Evolutionary conservation across 1,284 basidiomycete species (phyloP).

Genomic region (Salmacisia buchloeana): DNA sequence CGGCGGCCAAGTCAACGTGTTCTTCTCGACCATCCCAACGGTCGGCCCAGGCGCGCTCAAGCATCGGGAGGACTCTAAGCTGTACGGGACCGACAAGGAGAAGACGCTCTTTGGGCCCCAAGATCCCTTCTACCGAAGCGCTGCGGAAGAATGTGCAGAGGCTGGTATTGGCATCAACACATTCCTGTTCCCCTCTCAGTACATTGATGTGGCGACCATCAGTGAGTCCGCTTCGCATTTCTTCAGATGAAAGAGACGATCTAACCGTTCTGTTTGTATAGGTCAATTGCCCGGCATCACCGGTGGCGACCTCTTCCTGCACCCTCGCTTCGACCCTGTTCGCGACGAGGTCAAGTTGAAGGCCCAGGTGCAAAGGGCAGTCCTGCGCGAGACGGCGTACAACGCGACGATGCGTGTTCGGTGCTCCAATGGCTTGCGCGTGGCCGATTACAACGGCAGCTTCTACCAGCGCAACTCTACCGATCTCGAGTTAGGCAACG

Average conservation of each 20-base stretch:
- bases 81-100: slow-evolving; percentile 89
- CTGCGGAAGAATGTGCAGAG: slow-evolving; percentile 81
- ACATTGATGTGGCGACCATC: slow-evolving; percentile 82
- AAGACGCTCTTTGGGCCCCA: slow-evolving; percentile 70
- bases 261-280: slow-evolving; percentile 2
- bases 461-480: slow-evolving; percentile 71
- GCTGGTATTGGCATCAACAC: slow-evolving; percentile 84
- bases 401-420: slow-evolving; percentile 77
- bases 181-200: slow-evolving; percentile 77
- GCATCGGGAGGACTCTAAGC: slow-evolving; percentile 62
- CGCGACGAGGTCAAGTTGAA: slow-evolving; percentile 66
- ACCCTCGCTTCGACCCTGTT: slow-evolving; percentile 74
- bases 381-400: slow-evolving; percentile 71
- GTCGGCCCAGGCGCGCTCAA: slow-evolving; percentile 69
- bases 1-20: slow-evolving; percentile 81
- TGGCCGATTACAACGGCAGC: slow-evolving; percentile 71
- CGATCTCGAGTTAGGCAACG: slow-evolving; percentile 72
- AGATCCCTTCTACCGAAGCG: slow-evolving; percentile 69
- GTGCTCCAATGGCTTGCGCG: slow-evolving; percentile 75
- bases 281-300: slow-evolving; percentile 64
- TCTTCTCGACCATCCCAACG: slow-evolving; percentile 72
- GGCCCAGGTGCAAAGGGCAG: slow-evolving; percentile 68
- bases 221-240: slow-evolving; percentile 53
- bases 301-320: slow-evolving; percentile 90
- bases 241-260: neutral